phyloP scores from a whole-genome alignment of 2,329 filamentous ascomycete genomes.

The Remersonia thermophila region DNA sequence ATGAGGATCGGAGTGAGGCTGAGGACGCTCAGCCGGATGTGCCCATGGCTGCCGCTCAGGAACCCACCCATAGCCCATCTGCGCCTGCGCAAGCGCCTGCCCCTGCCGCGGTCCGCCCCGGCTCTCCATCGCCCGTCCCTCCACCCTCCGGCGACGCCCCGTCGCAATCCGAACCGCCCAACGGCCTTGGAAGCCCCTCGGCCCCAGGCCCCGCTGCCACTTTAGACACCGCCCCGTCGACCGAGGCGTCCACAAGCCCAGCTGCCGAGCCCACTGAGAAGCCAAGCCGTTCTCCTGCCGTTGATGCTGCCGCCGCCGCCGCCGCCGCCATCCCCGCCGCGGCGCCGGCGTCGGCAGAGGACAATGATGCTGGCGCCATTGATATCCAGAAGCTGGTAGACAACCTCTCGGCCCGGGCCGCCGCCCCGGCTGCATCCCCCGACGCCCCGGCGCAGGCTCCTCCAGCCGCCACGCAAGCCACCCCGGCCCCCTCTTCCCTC shows the following conservation, averaged over 20 bases:
- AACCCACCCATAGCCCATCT: constrained; percentile 4
- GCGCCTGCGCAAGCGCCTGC: neutral
- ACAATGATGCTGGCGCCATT: constrained; percentile 18
- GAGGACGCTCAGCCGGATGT: constrained; percentile 28
- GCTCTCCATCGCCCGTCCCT: constrained; percentile 2
- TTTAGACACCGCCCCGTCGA: constrained; percentile 8
- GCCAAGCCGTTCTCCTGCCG: too few relatives aligned
- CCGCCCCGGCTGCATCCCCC: constrained; percentile 10
- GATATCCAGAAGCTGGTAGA: constrained; percentile 27
- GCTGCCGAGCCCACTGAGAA: constrained; percentile 3
- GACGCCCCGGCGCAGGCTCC: constrained; percentile 11
- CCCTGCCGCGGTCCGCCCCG: neutral
- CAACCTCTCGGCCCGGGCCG: constrained; percentile 22
- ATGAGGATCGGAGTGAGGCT: constrained; percentile 22
- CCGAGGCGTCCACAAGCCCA: constrained; percentile 5
- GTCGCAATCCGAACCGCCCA: too few relatives aligned
- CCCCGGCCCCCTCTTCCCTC: constrained; percentile 13
- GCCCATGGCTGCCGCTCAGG: constrained; percentile 26
- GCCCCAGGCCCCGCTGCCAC: constrained; percentile 3
- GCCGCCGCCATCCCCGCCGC: constrained; percentile 4
- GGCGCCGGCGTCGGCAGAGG: constrained; percentile 5
- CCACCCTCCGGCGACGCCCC: neutral
- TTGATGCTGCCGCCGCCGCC: constrained; percentile 4
- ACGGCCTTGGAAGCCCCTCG: neutral
- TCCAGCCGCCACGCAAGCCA: constrained; percentile 8